Evolutionary conservation across 257 asterid species (phyloP), one percentile per base, ranked within the genome.

Genomic region (Solanum appendiculatum): DNA sequence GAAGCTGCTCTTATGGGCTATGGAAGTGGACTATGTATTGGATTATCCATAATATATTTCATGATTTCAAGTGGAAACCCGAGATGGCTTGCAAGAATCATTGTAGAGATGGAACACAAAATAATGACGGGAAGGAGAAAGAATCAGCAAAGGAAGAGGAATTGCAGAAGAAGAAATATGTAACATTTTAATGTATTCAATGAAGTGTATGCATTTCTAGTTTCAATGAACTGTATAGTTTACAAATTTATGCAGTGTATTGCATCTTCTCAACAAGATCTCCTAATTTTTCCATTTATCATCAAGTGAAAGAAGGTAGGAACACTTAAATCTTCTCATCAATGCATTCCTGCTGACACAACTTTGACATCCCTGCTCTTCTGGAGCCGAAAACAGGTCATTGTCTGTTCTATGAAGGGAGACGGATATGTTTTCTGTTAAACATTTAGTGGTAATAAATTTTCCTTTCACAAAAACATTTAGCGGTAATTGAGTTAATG

Each of bases 1-100:
- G 29, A 70, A 85, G 83, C 72, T 16, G 90, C 89, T 10, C 16
- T 88, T 2, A 37, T 86, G 51, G 93, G 93, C 2, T 91, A 89
- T 58, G 78, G 86, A 4, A 64, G 44, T 58, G 92, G 92, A 44
- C 25, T 83, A 33, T n/a, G 78, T 20, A 15, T 86, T 16, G 92
- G 92, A 34, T 23, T 86, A n/a, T 73, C 21, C 3, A 42, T 48
- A 31, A 85, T 88, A n/a, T 46, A 60, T 82, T 40, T 85, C 29
- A 85, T 90, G 74, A 86, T 90, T 12, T 75, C 83, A 37, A 23
- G 23, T 75, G 56, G 34, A 75, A 39, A 75, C 3, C 21, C 6
- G 12, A 39, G n/a, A 23, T 74, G 82, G 56, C 82, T 74, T 39
- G 21, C 83, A 39, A 75, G 83, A 40, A 21, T n/a, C 11, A 21